phyloP scores from a whole-genome alignment of 495 filamentous ascomycete genomes.

The Neurospora hispaniola region DNA sequence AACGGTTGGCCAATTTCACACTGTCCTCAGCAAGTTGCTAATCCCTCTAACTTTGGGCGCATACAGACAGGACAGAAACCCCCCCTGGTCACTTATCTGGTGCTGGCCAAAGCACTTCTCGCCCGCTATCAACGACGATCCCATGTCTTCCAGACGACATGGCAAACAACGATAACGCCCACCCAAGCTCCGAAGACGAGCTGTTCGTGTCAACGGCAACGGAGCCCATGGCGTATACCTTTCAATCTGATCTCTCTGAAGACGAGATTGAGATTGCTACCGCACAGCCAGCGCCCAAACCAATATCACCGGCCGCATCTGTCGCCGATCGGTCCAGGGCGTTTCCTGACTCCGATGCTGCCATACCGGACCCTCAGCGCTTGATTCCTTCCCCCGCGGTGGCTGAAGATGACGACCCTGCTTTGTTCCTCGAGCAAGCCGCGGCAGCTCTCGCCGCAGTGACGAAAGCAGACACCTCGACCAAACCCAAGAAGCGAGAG shows the following conservation, averaged over 20 bases:
- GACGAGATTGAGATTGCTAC: slow-evolving; percentile 4
- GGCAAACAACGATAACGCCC: slow-evolving; percentile 1
- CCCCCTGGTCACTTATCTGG: neutral
- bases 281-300: neutral
- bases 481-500: neutral
- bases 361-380: neutral
- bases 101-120: neutral
- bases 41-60: neutral
- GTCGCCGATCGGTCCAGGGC: neutral
- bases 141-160: slow-evolving; percentile 1
- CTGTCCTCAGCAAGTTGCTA: neutral
- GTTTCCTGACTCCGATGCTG: neutral
- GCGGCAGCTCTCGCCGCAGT: neutral
- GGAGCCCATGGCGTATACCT: slow-evolving; percentile 12
- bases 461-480: neutral
- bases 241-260: slow-evolving; percentile 17
- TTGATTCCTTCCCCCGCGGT: neutral
- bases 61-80: neutral
- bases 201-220: slow-evolving; percentile 1
- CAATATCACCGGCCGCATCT: neutral
- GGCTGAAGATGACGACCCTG: neutral
- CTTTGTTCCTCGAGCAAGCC: slow-evolving; percentile 6
- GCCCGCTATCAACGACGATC: neutral
- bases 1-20: neutral
- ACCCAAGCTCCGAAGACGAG: slow-evolving; percentile 14